These are phyloP conservation scores for Aeminium ludgeri DNA, from an alignment of 495 filamentous ascomycete species.

Conservation along the genomic window DNA sequence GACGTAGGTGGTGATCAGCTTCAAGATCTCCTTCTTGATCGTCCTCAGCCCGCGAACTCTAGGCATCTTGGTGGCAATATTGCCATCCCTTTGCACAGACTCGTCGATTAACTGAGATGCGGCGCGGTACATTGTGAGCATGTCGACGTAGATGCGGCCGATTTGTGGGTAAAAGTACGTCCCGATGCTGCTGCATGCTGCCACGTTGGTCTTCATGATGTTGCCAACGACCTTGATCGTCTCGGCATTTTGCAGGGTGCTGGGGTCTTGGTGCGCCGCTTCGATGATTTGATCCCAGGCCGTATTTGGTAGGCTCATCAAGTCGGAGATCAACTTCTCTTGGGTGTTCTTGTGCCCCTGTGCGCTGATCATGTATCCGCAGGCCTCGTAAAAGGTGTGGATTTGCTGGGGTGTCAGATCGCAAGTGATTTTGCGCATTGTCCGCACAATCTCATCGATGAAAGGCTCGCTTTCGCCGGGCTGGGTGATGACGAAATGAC, in stretches of 20 bases:
- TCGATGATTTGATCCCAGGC: slow-evolving; percentile 93
- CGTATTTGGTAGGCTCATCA: slow-evolving; percentile 83
- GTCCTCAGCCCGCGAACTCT: slow-evolving; percentile 87
- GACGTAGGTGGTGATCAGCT: slow-evolving; percentile 93
- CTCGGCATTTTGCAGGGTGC: slow-evolving; percentile 71
- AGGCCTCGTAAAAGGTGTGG: slow-evolving; percentile 98
- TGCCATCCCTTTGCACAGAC: slow-evolving; percentile 67
- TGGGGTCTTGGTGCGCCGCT: slow-evolving; percentile 62
- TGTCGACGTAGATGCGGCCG: slow-evolving; percentile 91
- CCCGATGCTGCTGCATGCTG: slow-evolving; percentile 87
- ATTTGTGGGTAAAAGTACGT: slow-evolving; percentile 99
- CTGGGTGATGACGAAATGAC: slow-evolving; percentile 92
- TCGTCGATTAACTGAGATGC: slow-evolving; percentile 92
- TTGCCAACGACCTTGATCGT: slow-evolving; percentile 97
- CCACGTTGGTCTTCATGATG: slow-evolving; percentile 99
- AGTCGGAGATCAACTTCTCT: slow-evolving; percentile 73
- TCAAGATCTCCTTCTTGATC: slow-evolving; percentile 98
- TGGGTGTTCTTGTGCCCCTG: slow-evolving; percentile 86
- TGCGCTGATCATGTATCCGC: slow-evolving; percentile 96
- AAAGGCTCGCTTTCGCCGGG: slow-evolving; percentile 90
- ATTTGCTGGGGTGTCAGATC: slow-evolving; percentile 93
- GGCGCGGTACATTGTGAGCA: slow-evolving; percentile 96
- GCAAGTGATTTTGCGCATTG: slow-evolving; percentile 82
- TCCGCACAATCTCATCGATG: slow-evolving; percentile 96
- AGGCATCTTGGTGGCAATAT: slow-evolving; percentile 93